Conservation (phyloP, 176 grass and related monocot species). For the Triticum dicoccoides region DNA sequence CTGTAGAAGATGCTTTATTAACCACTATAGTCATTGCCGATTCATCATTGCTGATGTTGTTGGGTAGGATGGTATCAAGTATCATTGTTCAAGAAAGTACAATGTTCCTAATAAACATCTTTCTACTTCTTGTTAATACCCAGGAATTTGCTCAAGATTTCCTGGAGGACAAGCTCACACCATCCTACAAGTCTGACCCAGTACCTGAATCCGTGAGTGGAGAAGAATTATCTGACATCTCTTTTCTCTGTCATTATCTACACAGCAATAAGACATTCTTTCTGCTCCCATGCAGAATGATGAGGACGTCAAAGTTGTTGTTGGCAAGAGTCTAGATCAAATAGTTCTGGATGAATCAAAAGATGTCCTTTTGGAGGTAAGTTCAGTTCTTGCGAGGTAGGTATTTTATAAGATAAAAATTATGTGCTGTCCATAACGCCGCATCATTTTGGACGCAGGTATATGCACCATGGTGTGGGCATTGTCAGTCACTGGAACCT, state of each 20-base stretch:
- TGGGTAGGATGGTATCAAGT: not conserved
- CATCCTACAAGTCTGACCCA: slow-evolving; percentile 86
- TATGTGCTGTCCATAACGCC: not conserved
- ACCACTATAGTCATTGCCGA: not conserved
- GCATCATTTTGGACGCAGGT: slow-evolving; percentile 42
- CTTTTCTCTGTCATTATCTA: not conserved
- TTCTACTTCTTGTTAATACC: slow-evolving; percentile 12
- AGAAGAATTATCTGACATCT: slow-evolving; percentile 17
- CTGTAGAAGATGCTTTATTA: not conserved
- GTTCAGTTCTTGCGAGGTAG: not conserved
- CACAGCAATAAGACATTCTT: not conserved
- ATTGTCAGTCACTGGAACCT: slow-evolving; percentile 86
- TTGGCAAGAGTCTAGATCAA: slow-evolving; percentile 82
- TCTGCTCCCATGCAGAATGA: slow-evolving; percentile 61
- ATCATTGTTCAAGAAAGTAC: slow-evolving; percentile 4
- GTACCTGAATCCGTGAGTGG: slow-evolving; percentile 73
- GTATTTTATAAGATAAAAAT: slow-evolving; percentile 1
- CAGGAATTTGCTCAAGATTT: slow-evolving; percentile 84
- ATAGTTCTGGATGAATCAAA: slow-evolving; percentile 96
- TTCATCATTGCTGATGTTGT: slow-evolving; percentile 6
- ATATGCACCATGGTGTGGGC: slow-evolving; percentile 97
- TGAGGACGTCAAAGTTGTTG: slow-evolving; percentile 87
- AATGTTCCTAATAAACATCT: not conserved
- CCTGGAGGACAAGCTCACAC: slow-evolving; percentile 73
- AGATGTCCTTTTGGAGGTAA: slow-evolving; percentile 91